These are phyloP conservation scores for Annulohypoxylon moriforme DNA, from an alignment of 495 filamentous ascomycete genomes.

Conservation along the genomic window DNA sequence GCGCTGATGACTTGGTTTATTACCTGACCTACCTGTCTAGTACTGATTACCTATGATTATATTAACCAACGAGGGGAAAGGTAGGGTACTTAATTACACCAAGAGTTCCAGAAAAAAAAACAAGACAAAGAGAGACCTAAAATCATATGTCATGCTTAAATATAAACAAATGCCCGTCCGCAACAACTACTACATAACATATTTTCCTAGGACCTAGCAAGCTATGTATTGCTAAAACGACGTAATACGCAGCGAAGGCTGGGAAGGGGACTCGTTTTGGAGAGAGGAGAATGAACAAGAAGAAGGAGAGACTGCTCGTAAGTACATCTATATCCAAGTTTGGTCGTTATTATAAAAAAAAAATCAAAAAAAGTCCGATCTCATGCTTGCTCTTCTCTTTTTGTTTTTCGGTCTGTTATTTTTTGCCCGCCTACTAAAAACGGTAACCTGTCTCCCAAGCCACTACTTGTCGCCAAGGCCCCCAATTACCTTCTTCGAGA, in stretches of 20 bases:
- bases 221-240: conserved; percentile 3
- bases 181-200: not conserved
- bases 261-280: not conserved
- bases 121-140: not conserved
- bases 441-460: not conserved
- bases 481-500: not conserved
- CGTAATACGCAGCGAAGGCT: conserved; percentile 17
- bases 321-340: conserved; percentile 31
- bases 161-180: conserved; percentile 25
- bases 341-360: conserved; percentile 7
- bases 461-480: not conserved
- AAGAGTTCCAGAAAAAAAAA: not conserved
- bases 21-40: not conserved
- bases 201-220: not conserved
- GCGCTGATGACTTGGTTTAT: conserved; percentile 10
- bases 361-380: conserved; percentile 6
- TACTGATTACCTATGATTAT: not conserved
- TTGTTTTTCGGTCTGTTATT: conserved; percentile 11
- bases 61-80: not conserved
- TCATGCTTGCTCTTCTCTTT: conserved; percentile 6
- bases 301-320: conserved; percentile 30
- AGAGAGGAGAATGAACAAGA: not conserved
- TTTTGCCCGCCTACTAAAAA: conserved; percentile 13
- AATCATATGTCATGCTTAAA: conserved; percentile 14
- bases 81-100: conserved; percentile 9